Evolutionary conservation across 768 basidiomycete species (phyloP), one percentile per base, ranked within the genome.

Genomic region (Xerocomellus chrysenteron): DNA sequence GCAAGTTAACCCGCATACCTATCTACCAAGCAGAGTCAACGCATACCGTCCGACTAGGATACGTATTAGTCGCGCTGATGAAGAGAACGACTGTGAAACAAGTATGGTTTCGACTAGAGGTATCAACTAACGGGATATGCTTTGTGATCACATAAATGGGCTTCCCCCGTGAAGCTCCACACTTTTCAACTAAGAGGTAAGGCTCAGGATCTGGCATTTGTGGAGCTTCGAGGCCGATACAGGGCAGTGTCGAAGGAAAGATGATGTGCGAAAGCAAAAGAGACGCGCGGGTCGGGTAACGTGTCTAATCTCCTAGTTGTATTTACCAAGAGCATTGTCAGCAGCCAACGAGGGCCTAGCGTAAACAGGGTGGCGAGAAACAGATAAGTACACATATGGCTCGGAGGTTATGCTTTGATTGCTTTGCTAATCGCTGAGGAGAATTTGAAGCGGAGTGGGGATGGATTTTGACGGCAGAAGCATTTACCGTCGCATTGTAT

Each of bases 91-190:
- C 43, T 51, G 65, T 68, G 56, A 72, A 61, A 63, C 42, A 11
- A 28, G 44, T 46, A 56, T n/a, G 21, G 16, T 19, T 44, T 52
- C 40, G 56, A 61, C 49, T 41, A 52, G 49, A 19, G 45, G 43
- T 40, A 50, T 42, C 47, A 30, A 76, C 75, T 75, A 57, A 76
- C 76, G 75, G 76, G 37, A 63, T 73, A 46, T 76, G 61, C 61
- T 76, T 76, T 19, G 75, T 76, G 65, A 76, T 77, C 60, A 76
- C 75, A 53, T 76, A 76, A 60, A 76, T 76, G 48, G 75, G 74
- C 49, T 68, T 73, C 45, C 76, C 75, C n/a, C 75, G 69, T 32
- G 71, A 71, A 36, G 76, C 72, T 11, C 75, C 75, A 54, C 75
- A 76, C 62, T 76, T 77, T 63, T 76, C 75, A 33, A 76, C 72